Percentiles rank a stretch among this genome's conserved stretches.
Evolutionary conservation across 768 basidiomycete genomes (phyloP).

Genomic region (Fistulinella prunicolor): DNA sequence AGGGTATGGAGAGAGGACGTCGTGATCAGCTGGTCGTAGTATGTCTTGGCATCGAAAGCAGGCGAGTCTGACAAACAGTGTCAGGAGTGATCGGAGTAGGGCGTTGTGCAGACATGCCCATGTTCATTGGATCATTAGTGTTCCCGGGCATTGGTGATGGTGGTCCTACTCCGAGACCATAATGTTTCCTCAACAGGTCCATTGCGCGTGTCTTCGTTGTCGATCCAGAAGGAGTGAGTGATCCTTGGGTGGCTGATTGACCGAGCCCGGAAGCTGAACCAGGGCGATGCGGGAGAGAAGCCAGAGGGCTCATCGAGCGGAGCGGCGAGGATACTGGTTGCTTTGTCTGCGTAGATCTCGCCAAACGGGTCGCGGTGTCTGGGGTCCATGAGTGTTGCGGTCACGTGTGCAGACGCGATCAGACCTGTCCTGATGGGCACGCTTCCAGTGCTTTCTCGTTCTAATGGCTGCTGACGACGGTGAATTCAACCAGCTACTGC

Average conservation of each 20-base stretch:
- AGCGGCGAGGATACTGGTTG: slow-evolving; percentile 43
- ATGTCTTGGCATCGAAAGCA: slow-evolving; percentile 78
- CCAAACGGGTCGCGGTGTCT: no score
- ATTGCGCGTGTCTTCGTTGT: slow-evolving; percentile 57
- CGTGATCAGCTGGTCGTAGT: slow-evolving; percentile 84
- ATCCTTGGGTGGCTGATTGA: slow-evolving; percentile 22
- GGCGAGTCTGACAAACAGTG: slow-evolving; percentile 56
- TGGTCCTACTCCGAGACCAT: slow-evolving; percentile 76
- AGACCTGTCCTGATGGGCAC: not conserved
- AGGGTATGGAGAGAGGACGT: slow-evolving; percentile 71
- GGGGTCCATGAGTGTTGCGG: slow-evolving; percentile 9
- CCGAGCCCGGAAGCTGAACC: slow-evolving; percentile 14
- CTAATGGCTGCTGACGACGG: slow-evolving; percentile 29
- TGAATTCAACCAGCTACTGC: not conserved
- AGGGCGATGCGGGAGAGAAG: slow-evolving; percentile 14
- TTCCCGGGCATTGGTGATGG: slow-evolving; percentile 59
- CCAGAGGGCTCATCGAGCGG: slow-evolving; percentile 39
- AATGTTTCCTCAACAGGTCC: slow-evolving; percentile 81
- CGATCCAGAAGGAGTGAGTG: slow-evolving; percentile 30
- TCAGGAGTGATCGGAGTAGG: slow-evolving; percentile 1
- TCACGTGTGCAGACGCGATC: slow-evolving; percentile 23
- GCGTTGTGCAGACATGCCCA: slow-evolving; percentile 47
- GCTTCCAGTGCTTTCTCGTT: slow-evolving; percentile 1
- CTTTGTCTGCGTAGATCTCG: slow-evolving; percentile 12
- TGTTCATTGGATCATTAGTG: slow-evolving; percentile 73